A percentile compares a stretch with the other conserved stretches of the same genome.
Evolutionary conservation across 2,329 filamentous ascomycete genomes (phyloP).

Genomic region (Alternaria consortialis): DNA sequence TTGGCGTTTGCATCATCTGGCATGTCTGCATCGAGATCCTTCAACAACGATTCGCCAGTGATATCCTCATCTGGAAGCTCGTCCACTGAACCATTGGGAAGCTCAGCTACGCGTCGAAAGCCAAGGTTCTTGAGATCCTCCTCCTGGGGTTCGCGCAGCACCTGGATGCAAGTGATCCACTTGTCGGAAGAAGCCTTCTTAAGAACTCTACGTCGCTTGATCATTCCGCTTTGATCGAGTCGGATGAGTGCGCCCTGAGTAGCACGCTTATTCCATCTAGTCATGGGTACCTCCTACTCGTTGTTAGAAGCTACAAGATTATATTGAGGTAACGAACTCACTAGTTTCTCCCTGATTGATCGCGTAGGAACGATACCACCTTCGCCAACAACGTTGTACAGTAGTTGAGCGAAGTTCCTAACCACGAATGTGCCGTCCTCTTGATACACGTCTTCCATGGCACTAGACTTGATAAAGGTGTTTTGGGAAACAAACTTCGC

Average conservation of each 20-base stretch:
- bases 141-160: constrained; percentile 50
- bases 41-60: constrained; percentile 41
- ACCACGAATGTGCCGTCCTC: constrained; percentile 56
- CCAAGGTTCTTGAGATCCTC: constrained; percentile 47
- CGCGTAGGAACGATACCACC: constrained; percentile 61
- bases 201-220: constrained; percentile 50
- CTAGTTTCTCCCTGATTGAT: constrained; percentile 62
- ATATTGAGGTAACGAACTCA: constrained; percentile 29
- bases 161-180: constrained; percentile 51
- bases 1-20: constrained; percentile 31
- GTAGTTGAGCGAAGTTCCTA: constrained; percentile 57
- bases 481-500: constrained; percentile 57
- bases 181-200: constrained; percentile 37
- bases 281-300: constrained; percentile 40
- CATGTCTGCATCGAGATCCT: constrained; percentile 45
- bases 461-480: constrained; percentile 37
- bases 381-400: constrained; percentile 61
- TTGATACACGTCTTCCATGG: constrained; percentile 47
- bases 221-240: constrained; percentile 51
- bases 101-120: constrained; percentile 33
- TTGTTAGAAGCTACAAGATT: constrained; percentile 23
- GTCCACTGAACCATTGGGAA: constrained; percentile 21
- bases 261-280: constrained; percentile 51
- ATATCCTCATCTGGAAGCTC: constrained; percentile 42
- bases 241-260: constrained; percentile 52